Evolutionary conservation across 2,329 filamentous ascomycete genomes (phyloP).

Genomic region (Monosporascus cannonballus): DNA sequence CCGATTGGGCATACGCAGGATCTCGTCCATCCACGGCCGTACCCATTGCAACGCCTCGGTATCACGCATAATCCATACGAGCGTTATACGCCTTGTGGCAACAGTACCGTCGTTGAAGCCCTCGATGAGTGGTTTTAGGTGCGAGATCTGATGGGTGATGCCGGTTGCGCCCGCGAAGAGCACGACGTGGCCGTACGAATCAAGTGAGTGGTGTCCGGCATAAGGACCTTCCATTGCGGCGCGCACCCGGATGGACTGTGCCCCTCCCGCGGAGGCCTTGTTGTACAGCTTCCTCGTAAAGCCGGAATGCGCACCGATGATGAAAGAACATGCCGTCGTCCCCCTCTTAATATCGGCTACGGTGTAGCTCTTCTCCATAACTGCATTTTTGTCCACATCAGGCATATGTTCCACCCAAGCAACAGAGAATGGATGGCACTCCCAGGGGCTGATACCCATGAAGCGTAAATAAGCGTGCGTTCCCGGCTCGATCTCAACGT

Average conservation of each 20-base stretch:
- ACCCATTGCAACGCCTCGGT: constrained; percentile 91
- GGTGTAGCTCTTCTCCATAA: constrained; percentile 31
- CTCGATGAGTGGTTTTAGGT: constrained; percentile 69
- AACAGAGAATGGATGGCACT: constrained; percentile 73
- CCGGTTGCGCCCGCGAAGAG: constrained; percentile 90
- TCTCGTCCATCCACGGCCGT: constrained; percentile 70
- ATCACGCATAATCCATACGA: constrained; percentile 91
- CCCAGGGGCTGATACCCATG: constrained; percentile 59
- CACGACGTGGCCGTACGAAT: constrained; percentile 87
- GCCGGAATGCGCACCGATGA: constrained; percentile 82
- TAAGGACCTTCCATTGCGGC: constrained; percentile 90
- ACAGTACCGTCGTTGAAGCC: constrained; percentile 65
- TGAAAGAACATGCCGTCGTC: constrained; percentile 62
- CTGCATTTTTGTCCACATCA: constrained; percentile 29
- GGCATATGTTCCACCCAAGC: constrained; percentile 61
- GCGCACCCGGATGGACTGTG: constrained; percentile 52
- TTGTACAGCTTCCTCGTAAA: constrained; percentile 80
- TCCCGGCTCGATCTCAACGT: constrained; percentile 60
- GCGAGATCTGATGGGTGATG: constrained; percentile 91
- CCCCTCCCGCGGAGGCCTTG: constrained; percentile 51
- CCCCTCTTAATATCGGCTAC: constrained; percentile 19
- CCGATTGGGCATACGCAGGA: constrained; percentile 73
- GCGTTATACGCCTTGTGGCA: constrained; percentile 72
- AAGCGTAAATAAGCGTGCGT: constrained; percentile 73
- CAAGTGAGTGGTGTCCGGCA: constrained; percentile 72